Conservation (phyloP, 2,329 filamentous ascomycete species). For the Fusarium continuum region DNA sequence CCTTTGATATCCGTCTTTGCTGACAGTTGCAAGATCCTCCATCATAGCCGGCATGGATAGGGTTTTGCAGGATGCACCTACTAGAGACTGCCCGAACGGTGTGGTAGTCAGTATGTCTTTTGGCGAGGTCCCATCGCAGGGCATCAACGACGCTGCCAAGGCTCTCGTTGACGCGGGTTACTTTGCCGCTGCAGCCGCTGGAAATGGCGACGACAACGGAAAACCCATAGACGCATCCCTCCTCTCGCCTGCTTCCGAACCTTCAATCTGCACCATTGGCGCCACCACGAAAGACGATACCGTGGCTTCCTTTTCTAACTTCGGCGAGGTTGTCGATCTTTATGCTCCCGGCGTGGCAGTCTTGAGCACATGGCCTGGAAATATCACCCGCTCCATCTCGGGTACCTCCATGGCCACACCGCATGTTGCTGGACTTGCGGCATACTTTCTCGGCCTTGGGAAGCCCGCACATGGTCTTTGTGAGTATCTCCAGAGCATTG, state of each 20-base stretch:
- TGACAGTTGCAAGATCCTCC: not conserved
- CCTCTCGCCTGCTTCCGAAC: not conserved
- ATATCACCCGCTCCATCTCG: rapidly evolving
- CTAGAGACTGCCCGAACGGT: not conserved
- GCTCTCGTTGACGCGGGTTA: not conserved
- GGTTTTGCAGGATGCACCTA: not conserved
- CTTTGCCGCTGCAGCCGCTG: not conserved
- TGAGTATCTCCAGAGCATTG: slow-evolving; percentile 1
- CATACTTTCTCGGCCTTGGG: slow-evolving; percentile 2
- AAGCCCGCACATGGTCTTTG: not conserved
- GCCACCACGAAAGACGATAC: not conserved
- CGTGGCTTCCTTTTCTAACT: not conserved
- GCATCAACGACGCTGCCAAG: not conserved
- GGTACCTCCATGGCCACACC: slow-evolving; percentile 8
- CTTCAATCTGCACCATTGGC: slow-evolving; percentile 6
- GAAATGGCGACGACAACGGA: not conserved
- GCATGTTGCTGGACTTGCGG: not conserved
- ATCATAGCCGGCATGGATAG: not conserved
- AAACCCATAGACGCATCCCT: not conserved
- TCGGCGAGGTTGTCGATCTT: not conserved
- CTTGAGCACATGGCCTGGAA: not conserved
- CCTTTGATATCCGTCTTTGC: rapidly evolving
- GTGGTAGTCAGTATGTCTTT: not conserved
- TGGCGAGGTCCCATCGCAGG: not conserved
- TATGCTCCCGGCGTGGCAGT: not conserved